Base-by-base conservation (phyloP, 129 eudicot species). In the Flaveria brownii region DNA sequence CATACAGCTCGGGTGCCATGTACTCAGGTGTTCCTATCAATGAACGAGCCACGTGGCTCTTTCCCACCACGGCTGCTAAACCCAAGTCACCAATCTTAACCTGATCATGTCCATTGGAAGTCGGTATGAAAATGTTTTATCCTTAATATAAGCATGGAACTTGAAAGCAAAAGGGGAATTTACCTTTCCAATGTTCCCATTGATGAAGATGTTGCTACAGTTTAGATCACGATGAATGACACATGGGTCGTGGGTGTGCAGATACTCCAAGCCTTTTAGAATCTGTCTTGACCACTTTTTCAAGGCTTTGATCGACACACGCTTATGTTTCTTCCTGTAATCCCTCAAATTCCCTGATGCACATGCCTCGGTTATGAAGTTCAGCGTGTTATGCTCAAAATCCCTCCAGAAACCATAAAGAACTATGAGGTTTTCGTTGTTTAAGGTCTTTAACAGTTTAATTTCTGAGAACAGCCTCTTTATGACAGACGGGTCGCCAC, bases 1-100 rank as follows among this genome's bases (percentile, higher is more conserved):
- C 97, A 16, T 86, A 91, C 1, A 88, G 84, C 84, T 91, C 97
- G 9, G 97, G 93, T 6, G 97, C 97, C 93, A 91, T 88, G 78
- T 77, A 91, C 79, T 88, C 91, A 8, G 91, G 94, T 22, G 97
- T 88, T 54, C 97, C 94, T 75, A 89, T 26, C 71, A 89, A 47
- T 7, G 96, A 80, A 81, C 87, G 96, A 8, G 96, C 92, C 6
- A 80, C 83, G 22, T 85, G 96, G 79, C 80, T 89, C 89, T 87
- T 87, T 64, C 90, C 96, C 42, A 89, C 96, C 16, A 87, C 79
- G 62, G 96, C 78, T 51, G 96, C 96, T 69, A 89, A 76, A 14
- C 96, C 96, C 20, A 89, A 61, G 63, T 89, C 96, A 22, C 96
- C 96, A 65, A 89, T 87, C 84, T 89, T 89, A 14, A 89, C 91